Percentiles rank a stretch among this genome's conserved stretches.
phyloP scores from a whole-genome alignment of 2,329 filamentous ascomycete species.

The Colletotrichum theobromicola region DNA sequence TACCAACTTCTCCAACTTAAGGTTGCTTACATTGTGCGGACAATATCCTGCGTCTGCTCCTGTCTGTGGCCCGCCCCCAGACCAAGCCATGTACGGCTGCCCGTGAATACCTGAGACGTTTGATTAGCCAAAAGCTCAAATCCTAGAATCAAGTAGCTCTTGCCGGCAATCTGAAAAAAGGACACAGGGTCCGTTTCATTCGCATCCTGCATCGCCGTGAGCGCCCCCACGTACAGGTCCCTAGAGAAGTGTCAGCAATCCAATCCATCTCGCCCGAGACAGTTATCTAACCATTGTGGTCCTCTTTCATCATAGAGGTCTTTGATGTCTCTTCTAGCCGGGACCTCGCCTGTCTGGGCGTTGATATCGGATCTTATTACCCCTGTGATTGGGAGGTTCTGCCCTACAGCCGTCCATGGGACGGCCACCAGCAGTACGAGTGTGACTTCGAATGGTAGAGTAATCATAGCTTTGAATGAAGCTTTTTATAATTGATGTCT shows the following conservation, averaged over 20 bases:
- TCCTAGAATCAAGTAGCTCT: constrained; percentile 8
- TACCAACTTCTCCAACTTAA: background rate
- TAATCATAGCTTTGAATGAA: background rate
- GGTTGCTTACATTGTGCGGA: constrained; percentile 18
- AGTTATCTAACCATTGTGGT: constrained; percentile 52
- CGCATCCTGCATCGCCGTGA: constrained; percentile 58
- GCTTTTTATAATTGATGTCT: background rate
- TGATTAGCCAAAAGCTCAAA: background rate
- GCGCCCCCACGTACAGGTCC: constrained; percentile 63
- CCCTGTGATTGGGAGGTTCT: constrained; percentile 39
- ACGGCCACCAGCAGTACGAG: background rate
- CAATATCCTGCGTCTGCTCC: constrained; percentile 18
- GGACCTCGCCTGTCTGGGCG: constrained; percentile 41
- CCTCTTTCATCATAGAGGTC: constrained; percentile 45
- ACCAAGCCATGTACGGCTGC: constrained; percentile 61
- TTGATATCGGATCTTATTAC: constrained; percentile 39
- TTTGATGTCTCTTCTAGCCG: constrained; percentile 53
- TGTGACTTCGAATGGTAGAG: background rate
- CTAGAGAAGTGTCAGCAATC: background rate
- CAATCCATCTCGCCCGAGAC: background rate
- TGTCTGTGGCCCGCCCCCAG: constrained; percentile 19
- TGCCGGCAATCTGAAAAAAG: constrained; percentile 67
- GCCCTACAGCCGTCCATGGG: background rate
- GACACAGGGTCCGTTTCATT: constrained; percentile 55
- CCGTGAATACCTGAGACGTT: constrained; percentile 63